Base-by-base conservation (phyloP, 768 basidiomycete species). In the Tulasnella sp. region DNA sequence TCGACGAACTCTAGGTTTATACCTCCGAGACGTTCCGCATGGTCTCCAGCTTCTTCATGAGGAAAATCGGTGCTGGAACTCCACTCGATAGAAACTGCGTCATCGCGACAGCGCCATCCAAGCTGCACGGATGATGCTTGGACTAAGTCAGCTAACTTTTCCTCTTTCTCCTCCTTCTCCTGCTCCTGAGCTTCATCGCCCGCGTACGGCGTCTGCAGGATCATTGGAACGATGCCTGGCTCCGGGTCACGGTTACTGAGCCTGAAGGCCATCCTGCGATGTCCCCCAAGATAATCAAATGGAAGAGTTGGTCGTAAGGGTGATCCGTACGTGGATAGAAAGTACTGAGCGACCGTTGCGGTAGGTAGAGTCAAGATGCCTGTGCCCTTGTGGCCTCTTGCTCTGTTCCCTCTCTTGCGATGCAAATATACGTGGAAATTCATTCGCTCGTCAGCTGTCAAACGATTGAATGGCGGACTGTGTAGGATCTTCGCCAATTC, bases 31-130 rank as follows among this genome's bases (percentile, higher is more conserved):
- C n/a, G n/a, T n/a, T n/a, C n/a, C n/a, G 8, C 29, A 30, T 10
- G 41, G 27, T 4, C n/a, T 45, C 42, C 29, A 27, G 21, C 19
- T 44, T 45, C n/a, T n/a, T n/a, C n/a, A n/a, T n/a, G 21, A 1
- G 4, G 38, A 22, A 15, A 25, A 3, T 45, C 34, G 7, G 34
- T 52, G 30, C 2, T 2, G 34, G 59, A 43, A 29, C 29, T 25
- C 61, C 61, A 62, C 53, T 62, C 61, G 5, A 8, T 22, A 8
- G 60, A 61, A 38, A 52, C 53, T 9, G 27, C 24, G 8, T 46
- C 50, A 31, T 62, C 61, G 10, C 61, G 29, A 38, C 54, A 61
- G 4, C 38, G 25, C 61, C 61, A 62, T 17, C 61, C 61, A 21
- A 62, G 61, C 21, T 60, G 49, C n/a, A 62, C 45, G 3, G 27